Evolutionary conservation across 768 basidiomycete genomes (phyloP).

Genomic region (Naganishia randhawae): DNA sequence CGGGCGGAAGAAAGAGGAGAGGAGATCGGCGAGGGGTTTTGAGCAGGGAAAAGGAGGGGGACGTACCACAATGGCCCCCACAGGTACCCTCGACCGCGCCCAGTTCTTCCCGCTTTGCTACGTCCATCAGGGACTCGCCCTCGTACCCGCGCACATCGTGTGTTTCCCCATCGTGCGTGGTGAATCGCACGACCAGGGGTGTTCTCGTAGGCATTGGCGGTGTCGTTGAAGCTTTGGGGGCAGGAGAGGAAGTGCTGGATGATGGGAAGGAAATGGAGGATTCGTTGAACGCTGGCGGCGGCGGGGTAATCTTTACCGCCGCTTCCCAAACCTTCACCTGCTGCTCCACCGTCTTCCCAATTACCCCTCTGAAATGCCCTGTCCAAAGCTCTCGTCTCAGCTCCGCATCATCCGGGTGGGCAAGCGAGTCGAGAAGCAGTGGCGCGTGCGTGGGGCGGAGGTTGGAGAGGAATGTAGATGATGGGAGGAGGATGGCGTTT

Average conservation of each 20-base stretch:
- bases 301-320: neutral
- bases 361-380: slow-evolving; percentile 67
- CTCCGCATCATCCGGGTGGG: neutral
- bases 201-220: neutral
- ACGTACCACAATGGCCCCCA: slow-evolving; percentile 35
- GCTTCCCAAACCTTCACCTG: slow-evolving; percentile 50
- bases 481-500: slow-evolving; percentile 47
- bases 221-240: neutral
- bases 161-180: slow-evolving; percentile 40
- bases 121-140: slow-evolving; percentile 40
- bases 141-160: neutral
- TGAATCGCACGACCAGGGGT: slow-evolving; percentile 35
- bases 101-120: slow-evolving; percentile 40
- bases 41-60: slow-evolving; percentile 22
- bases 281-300: neutral
- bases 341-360: slow-evolving; percentile 62
- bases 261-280: too few relatives aligned
- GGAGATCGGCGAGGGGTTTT: neutral
- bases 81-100: slow-evolving; percentile 47
- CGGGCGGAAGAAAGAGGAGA: neutral
- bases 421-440: slow-evolving; percentile 55
- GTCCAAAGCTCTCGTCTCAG: slow-evolving; percentile 21
- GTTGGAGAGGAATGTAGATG: slow-evolving; percentile 61
- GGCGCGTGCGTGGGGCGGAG: slow-evolving; percentile 62
- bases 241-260: too few relatives aligned